Evolutionary conservation across 176 grass and related monocot species (phyloP), one percentile per base, ranked within the genome.

Genomic region (Metroxylon sagu): DNA sequence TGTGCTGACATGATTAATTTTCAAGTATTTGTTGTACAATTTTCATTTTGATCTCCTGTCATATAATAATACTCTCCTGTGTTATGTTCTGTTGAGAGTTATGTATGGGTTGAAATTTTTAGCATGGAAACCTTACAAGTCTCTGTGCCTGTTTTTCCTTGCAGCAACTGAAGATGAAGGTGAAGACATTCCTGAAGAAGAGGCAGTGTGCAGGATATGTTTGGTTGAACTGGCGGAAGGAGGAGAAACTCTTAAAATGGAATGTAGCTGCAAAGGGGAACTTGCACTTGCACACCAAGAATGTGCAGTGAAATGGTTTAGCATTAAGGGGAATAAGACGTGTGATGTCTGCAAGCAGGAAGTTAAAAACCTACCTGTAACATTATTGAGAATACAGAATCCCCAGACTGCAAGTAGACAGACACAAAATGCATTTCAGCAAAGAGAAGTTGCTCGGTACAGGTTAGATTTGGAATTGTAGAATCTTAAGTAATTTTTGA

Each of bases 281-380:
- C 88, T 98, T 62, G 87, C 93, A 25, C 80, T 98, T 72, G 93
- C 88, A 8, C 93, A 98, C 76, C 84, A 98, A 75, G 93, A 98
- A 19, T 98, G 93, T 76, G 93, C 93, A 48, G 57, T 98, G 67
- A 98, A 98, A 85, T 98, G 93, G 93, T 98, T 98, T 81, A 98
- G 87, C 57, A 92, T 98, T 52, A 98, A 98, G 60, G 93, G 93
- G 54, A 98, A 98, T 53, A 98, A 98, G 78, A 98, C 78, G 60
- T 98, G 93, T 68, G 93, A 98, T 74, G 71, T 98, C 8, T 98
- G 93, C 56, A 89, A 75, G 60, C 81, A 98, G 74, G 93, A 98
- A 62, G 87, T 98, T 75, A 66, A 51, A 52, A 98, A 98, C 75
- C 67, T 98, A 25, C 88, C 93, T 26, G 93, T 98, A 49, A 98